Evolutionary conservation across 2,329 filamentous ascomycete genomes (phyloP).

Genomic region (Monilinia laxa): DNA sequence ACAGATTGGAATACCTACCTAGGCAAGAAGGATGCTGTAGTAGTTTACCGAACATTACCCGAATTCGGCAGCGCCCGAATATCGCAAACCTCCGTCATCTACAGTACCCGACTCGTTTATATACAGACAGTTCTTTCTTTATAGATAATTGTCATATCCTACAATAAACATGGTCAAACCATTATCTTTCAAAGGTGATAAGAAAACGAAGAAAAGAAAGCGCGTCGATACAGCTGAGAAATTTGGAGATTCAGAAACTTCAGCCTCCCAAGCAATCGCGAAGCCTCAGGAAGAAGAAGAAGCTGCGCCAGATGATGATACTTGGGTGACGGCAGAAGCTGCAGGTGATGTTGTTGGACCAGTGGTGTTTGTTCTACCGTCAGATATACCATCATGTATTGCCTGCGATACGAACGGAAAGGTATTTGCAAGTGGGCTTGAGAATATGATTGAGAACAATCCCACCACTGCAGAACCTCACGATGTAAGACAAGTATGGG

Average conservation of each 20-base stretch:
- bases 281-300: slow-evolving; percentile 30
- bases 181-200: slow-evolving; percentile 95
- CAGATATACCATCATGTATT: slow-evolving; percentile 69
- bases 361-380: slow-evolving; percentile 77
- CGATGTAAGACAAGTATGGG: slow-evolving; percentile 94
- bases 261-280: slow-evolving; percentile 32
- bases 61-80: slow-evolving; percentile 16
- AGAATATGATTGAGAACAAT: slow-evolving; percentile 85
- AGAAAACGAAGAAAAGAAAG: slow-evolving; percentile 91
- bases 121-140: not conserved
- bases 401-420: slow-evolving; percentile 84
- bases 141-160: slow-evolving; percentile 14
- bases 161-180: slow-evolving; percentile 73
- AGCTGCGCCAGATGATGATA: slow-evolving; percentile 63
- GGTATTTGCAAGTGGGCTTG: slow-evolving; percentile 77
- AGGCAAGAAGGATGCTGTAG: not conserved
- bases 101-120: not conserved
- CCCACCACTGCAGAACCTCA: slow-evolving; percentile 87
- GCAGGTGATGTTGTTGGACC: slow-evolving; percentile 76
- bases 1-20: not conserved
- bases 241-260: slow-evolving; percentile 38
- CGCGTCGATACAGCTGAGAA: slow-evolving; percentile 53
- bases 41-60: slow-evolving; percentile 13
- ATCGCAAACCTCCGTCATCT: slow-evolving; percentile 13
- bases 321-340: slow-evolving; percentile 84